Conservation (phyloP, 1,284 basidiomycete genomes). For the Rhodotorula mucilaginosa region DNA sequence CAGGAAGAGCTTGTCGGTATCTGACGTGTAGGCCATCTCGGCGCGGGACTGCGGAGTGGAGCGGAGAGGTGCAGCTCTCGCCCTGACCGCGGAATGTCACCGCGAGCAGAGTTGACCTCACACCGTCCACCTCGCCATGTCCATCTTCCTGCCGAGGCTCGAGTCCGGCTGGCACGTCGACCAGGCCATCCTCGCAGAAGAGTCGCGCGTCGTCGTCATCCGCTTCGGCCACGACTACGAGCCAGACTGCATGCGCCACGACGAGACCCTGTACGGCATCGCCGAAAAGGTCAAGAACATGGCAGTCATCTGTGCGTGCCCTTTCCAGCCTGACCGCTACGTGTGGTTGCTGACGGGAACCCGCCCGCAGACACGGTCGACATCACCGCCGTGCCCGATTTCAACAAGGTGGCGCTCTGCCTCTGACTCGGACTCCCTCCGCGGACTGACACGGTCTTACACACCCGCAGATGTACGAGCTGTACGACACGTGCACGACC, state of each 20-base stretch:
- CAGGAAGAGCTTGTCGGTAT: constrained; percentile 59
- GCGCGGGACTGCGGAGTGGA: background rate
- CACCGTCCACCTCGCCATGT: constrained; percentile 32
- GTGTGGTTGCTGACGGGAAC: too few species aligned
- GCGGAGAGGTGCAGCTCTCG: background rate
- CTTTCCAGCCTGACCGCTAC: too few species aligned
- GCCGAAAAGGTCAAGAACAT: constrained; percentile 98
- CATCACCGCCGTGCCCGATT: constrained; percentile 96
- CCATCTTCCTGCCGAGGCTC: constrained; percentile 77
- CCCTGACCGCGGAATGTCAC: too few species aligned
- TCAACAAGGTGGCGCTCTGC: constrained; percentile 76
- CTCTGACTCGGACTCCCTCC: fast-evolving
- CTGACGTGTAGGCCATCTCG: constrained; percentile 41
- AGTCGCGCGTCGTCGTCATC: constrained; percentile 90
- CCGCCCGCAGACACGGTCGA: constrained; percentile 58
- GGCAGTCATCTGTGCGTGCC: constrained; percentile 72
- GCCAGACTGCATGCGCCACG: constrained; percentile 96
- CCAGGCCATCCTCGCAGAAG: constrained; percentile 95
- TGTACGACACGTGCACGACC: constrained; percentile 87
- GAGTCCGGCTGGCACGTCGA: constrained; percentile 97
- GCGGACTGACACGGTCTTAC: too few species aligned
- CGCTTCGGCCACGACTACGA: constrained; percentile 96
- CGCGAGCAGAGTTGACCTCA: background rate
- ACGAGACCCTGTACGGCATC: constrained; percentile 90
- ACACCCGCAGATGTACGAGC: constrained; percentile 73